phyloP scores from a whole-genome alignment of 352 stramenopile genomes.

The Pythium angustatum region DNA sequence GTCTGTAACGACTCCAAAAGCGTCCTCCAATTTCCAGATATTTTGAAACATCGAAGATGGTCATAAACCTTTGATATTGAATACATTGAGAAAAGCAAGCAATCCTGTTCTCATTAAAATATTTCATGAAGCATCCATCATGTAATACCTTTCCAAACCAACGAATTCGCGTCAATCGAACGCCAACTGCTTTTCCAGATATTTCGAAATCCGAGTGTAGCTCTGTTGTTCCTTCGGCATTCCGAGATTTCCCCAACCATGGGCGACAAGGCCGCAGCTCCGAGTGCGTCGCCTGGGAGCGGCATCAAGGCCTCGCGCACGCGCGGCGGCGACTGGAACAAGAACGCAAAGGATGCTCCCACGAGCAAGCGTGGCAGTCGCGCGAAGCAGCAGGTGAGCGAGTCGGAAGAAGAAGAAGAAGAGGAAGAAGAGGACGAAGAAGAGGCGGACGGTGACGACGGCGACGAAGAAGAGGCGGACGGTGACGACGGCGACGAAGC shows the following conservation, averaged over 20 bases:
- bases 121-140: no score
- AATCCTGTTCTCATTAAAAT: no score
- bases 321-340: slow-evolving; percentile 26
- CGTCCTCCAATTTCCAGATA: not conserved
- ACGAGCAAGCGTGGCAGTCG: slow-evolving; percentile 7
- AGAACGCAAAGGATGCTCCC: slow-evolving; percentile 13
- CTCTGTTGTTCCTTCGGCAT: no score
- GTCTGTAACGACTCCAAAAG: not conserved
- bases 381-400: slow-evolving; percentile 14
- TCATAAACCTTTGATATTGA: no score
- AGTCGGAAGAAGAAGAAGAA: slow-evolving; percentile 26
- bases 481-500: slow-evolving; percentile 15
- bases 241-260: slow-evolving; percentile 7
- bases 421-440: slow-evolving; percentile 8
- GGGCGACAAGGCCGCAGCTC: slow-evolving; percentile 22
- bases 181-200: no score
- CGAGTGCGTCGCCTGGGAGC: slow-evolving; percentile 37
- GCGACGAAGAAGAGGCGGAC: slow-evolving; percentile 18
- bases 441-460: slow-evolving; percentile 12
- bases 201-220: no score
- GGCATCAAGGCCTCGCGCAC: slow-evolving; percentile 27
- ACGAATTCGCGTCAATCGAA: no score
- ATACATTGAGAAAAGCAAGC: no score
- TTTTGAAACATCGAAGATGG: not conserved
- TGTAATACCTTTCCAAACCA: no score